phyloP scores from a whole-genome alignment of 345 rosid genomes.

The Adansonia digitata region DNA sequence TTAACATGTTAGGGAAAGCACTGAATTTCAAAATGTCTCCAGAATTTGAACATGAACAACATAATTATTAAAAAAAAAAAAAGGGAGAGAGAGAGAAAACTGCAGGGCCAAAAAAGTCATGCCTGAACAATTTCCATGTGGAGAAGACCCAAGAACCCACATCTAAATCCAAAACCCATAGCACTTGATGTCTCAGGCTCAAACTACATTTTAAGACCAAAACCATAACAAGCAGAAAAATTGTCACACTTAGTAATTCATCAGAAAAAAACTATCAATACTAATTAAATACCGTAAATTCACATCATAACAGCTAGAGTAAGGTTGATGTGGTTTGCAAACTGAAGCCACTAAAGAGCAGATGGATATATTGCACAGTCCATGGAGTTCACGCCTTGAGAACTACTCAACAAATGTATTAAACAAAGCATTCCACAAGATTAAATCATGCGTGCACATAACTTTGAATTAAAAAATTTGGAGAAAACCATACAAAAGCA shows the following conservation, averaged over 20 bases:
- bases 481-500: not conserved
- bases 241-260: not conserved
- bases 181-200: conserved; percentile 98
- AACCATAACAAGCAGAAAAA: conserved; percentile 9
- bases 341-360: not conserved
- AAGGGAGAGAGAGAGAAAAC: too few species aligned
- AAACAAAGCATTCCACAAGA: not conserved
- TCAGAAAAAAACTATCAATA: conserved; percentile 1
- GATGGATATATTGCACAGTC: not conserved
- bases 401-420: not conserved
- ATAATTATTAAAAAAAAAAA: too few species aligned
- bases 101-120: conserved; percentile 18
- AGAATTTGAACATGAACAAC: conserved; percentile 4
- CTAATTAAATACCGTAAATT: not conserved
- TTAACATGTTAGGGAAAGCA: conserved; percentile 4
- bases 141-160: conserved; percentile 98
- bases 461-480: not conserved
- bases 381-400: not conserved
- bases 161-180: conserved; percentile 99
- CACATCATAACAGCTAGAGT: not conserved
- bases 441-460: not conserved
- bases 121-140: conserved; percentile 99
- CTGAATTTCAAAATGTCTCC: conserved; percentile 6
- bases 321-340: conserved; percentile 3
- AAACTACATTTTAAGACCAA: conserved; percentile 50